Conservation (phyloP, 73 alveolate species). For the Halteria grandinella region DNA sequence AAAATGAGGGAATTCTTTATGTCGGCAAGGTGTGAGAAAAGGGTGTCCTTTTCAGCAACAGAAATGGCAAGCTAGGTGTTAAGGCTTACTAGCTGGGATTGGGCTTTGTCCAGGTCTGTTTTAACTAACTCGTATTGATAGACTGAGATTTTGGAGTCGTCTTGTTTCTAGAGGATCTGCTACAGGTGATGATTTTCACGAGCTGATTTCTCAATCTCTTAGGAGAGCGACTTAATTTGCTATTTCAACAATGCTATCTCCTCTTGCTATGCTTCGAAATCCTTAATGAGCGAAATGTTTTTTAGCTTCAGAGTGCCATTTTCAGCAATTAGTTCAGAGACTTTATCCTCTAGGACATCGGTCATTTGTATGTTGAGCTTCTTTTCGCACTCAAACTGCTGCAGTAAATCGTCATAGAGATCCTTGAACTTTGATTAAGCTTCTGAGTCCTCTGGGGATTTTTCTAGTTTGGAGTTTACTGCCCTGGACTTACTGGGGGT, state of each 20-base stretch:
- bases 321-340: slow-evolving; percentile 37
- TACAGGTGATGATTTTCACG: neutral
- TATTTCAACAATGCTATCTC: too few species aligned
- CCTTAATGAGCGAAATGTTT: neutral
- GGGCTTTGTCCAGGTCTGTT: neutral
- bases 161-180: neutral
- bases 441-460: neutral
- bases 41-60: neutral
- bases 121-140: neutral
- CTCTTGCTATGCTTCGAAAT: too few species aligned
- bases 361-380: slow-evolving; percentile 1
- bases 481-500: too few species aligned
- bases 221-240: too few species aligned
- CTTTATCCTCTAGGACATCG: slow-evolving; percentile 34
- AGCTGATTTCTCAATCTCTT: too few species aligned
- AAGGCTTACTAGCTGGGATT: neutral
- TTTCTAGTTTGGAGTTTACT: too few species aligned
- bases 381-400: neutral
- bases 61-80: neutral
- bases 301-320: neutral
- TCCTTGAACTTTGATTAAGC: slow-evolving; percentile 1
- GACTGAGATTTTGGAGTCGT: neutral
- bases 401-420: neutral
- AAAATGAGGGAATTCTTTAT: slow-evolving; percentile 7
- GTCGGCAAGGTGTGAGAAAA: neutral